phyloP scores from a whole-genome alignment of 2,329 filamentous ascomycete genomes.

The Colletotrichum sp. region DNA sequence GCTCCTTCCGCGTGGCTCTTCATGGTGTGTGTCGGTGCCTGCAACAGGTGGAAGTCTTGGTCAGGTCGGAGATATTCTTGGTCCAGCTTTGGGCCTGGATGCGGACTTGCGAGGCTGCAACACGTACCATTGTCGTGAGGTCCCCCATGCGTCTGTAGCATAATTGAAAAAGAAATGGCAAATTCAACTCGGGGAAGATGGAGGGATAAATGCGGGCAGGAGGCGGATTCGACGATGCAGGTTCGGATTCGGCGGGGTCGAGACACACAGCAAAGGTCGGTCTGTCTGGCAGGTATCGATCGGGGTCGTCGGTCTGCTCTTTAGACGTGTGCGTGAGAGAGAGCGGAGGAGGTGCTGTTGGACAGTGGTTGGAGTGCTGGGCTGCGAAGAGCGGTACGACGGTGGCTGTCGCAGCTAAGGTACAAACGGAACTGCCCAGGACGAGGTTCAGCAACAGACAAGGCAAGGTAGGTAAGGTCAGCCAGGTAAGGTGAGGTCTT shows the following conservation, averaged over 20 bases:
- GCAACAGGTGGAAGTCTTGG: constrained; percentile 26
- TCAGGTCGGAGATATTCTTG: not conserved
- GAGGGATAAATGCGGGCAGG: constrained; percentile 9
- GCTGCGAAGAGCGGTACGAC: constrained; percentile 1
- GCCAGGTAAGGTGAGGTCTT: not conserved
- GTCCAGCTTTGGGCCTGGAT: not conserved
- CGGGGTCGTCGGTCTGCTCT: constrained; percentile 10
- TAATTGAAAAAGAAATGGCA: constrained; percentile 34
- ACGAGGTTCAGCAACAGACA: not conserved
- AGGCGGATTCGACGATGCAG: constrained; percentile 20
- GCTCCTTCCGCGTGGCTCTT: constrained; percentile 47
- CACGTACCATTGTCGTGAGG: constrained; percentile 44
- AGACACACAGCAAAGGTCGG: constrained; percentile 11
- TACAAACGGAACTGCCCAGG: constrained; percentile 8
- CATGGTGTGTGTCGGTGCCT: constrained; percentile 46
- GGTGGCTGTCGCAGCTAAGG: constrained; percentile 13
- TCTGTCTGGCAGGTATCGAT: constrained; percentile 3
- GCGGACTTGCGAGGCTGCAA: not conserved
- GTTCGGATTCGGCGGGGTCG: constrained; percentile 22
- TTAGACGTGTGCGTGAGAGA: not conserved
- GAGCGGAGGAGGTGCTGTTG: constrained; percentile 7
- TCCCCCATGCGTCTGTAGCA: constrained; percentile 49
- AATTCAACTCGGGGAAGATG: constrained; percentile 5
- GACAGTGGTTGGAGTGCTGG: not conserved
- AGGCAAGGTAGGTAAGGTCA: not conserved